Evolutionary conservation across 805 yeast species (phyloP).

Genomic region (Suhomyces pyralidae): DNA sequence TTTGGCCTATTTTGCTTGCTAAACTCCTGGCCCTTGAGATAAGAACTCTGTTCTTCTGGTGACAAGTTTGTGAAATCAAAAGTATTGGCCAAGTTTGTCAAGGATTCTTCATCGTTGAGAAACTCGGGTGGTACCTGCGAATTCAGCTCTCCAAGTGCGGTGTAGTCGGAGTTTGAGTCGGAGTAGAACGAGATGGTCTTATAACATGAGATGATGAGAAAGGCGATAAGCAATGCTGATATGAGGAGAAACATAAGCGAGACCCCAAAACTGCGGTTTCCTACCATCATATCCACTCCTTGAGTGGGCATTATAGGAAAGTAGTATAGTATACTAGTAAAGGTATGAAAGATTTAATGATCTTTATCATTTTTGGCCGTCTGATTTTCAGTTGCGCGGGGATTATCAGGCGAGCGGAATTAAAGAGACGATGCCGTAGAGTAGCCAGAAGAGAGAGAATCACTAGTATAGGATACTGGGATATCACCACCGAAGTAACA

Average conservation of each 20-base stretch:
- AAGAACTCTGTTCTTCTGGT: conserved; percentile 41
- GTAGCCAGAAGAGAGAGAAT: too few species aligned
- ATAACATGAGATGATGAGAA: background rate
- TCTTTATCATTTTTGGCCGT: too few species aligned
- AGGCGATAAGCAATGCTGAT: background rate
- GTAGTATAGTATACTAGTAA: too few species aligned
- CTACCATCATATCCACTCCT: background rate
- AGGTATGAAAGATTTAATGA: too few species aligned
- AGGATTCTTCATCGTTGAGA: conserved; percentile 39
- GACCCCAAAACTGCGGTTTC: background rate
- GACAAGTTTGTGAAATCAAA: conserved; percentile 34
- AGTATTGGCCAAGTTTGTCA: conserved; percentile 33
- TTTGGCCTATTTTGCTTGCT: conserved; percentile 29
- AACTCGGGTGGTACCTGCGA: conserved; percentile 34
- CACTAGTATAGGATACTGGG: too few species aligned
- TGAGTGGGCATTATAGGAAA: background rate
- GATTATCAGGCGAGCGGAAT: background rate
- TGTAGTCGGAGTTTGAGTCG: conserved; percentile 2
- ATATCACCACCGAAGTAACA: too few species aligned
- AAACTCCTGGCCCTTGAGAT: conserved; percentile 35
- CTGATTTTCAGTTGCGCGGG: background rate
- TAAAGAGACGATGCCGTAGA: too few species aligned
- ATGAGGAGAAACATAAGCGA: background rate
- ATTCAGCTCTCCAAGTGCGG: conserved; percentile 1
- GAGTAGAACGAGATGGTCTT: background rate